Evolutionary conservation across 495 filamentous ascomycete genomes (phyloP).

Genomic region (Neurospora discreta): DNA sequence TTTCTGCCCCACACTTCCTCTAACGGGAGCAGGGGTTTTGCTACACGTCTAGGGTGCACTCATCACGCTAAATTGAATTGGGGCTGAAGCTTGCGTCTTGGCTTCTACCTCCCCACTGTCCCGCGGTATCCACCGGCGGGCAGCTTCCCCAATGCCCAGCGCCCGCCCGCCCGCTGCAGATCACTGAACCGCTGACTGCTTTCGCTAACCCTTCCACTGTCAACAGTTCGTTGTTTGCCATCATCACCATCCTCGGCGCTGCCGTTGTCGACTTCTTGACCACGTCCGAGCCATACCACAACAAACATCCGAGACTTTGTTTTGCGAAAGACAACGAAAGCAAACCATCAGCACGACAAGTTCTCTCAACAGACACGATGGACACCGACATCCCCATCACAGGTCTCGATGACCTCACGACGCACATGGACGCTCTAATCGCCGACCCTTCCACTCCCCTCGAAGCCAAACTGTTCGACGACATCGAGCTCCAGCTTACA

Average conservation of each 20-base stretch:
- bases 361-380: background rate
- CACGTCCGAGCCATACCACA: background rate
- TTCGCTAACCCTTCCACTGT: background rate
- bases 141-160: background rate
- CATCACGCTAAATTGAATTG: background rate
- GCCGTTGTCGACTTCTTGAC: background rate
- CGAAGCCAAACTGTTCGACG: constrained; percentile 39
- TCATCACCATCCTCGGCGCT: background rate
- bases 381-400: constrained; percentile 26
- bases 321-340: background rate
- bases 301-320: background rate
- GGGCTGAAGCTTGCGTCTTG: background rate
- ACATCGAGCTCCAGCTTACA: constrained; percentile 43
- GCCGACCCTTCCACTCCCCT: constrained; percentile 25
- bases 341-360: background rate
- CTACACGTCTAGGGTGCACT: background rate
- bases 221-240: background rate
- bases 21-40: background rate
- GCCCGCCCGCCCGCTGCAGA: background rate
- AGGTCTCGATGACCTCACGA: constrained; percentile 37
- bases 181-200: background rate
- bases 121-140: background rate
- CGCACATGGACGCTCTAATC: constrained; percentile 37
- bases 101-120: background rate
- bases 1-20: background rate